A percentile compares a stretch with the other conserved stretches of the same genome.
Conservation (phyloP, 2,329 filamentous ascomycete genomes). For the Colletotrichum costaricense region DNA sequence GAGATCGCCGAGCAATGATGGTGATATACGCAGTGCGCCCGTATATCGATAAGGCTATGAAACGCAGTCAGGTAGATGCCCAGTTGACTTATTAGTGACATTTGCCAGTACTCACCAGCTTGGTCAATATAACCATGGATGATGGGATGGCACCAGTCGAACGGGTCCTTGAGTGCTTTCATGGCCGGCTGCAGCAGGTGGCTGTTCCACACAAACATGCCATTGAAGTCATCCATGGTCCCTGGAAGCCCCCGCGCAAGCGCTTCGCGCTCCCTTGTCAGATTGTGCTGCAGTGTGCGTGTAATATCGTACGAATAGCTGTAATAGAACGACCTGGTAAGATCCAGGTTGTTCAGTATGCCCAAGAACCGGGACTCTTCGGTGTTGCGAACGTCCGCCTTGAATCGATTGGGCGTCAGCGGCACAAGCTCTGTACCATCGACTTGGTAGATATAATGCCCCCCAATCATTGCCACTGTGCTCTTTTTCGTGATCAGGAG, state of each 20-base stretch:
- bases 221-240: constrained; percentile 74
- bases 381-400: constrained; percentile 81
- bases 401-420: constrained; percentile 80
- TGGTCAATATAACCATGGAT: constrained; percentile 98
- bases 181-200: constrained; percentile 84
- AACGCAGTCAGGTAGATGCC: background rate
- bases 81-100: background rate
- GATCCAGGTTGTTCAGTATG: constrained; percentile 90
- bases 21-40: constrained; percentile 92
- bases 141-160: constrained; percentile 95
- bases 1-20: constrained; percentile 90
- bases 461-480: constrained; percentile 94
- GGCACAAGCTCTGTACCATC: constrained; percentile 94
- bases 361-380: constrained; percentile 91
- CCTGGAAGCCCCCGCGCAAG: constrained; percentile 72
- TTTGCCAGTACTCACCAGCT: constrained; percentile 59
- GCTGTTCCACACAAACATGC: constrained; percentile 99
- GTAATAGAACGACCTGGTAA: constrained; percentile 95
- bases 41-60: constrained; percentile 80
- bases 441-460: constrained; percentile 95
- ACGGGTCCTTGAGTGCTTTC: constrained; percentile 78
- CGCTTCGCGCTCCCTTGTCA: constrained; percentile 80
- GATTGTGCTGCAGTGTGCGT: constrained; percentile 90
- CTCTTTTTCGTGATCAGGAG: constrained; percentile 94
- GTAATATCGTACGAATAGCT: constrained; percentile 99